Percentiles rank a stretch among this genome's conserved stretches.
Conservation (phyloP, 108 stramenopile genomes). For the Aurantiochytrium sp. region DNA sequence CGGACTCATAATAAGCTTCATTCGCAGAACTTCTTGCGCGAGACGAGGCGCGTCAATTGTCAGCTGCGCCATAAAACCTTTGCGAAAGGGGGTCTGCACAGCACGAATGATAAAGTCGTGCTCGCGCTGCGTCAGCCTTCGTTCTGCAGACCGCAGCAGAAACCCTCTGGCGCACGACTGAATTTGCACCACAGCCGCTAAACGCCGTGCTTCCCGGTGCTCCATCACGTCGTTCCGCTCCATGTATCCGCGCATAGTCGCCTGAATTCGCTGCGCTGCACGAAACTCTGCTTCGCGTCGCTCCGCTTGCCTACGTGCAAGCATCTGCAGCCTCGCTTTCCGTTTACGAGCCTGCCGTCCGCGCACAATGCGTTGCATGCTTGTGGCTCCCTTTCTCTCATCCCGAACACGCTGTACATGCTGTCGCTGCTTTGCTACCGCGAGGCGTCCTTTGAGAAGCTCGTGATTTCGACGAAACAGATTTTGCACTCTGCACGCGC, state of each 20-base stretch:
- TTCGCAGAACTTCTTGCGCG: neutral
- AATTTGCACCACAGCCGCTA: neutral
- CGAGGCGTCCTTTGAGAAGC: neutral
- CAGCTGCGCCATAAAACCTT: neutral
- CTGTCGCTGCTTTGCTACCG: neutral
- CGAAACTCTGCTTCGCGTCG: neutral
- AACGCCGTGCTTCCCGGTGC: neutral
- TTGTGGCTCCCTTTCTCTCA: neutral
- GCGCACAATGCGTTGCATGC: neutral
- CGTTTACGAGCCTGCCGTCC: neutral
- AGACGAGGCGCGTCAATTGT: neutral
- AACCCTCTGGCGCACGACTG: neutral
- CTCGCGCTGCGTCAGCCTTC: neutral
- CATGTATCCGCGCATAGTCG: neutral
- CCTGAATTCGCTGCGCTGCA: neutral
- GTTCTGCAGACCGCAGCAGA: neutral
- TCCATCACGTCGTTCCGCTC: neutral
- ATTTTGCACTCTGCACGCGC: neutral
- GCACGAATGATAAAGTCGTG: neutral
- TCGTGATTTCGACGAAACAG: neutral
- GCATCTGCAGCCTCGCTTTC: neutral
- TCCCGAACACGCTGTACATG: neutral
- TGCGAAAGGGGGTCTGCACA: neutral
- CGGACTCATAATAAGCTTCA: neutral
- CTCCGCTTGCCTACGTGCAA: neutral